Evolutionary conservation across 768 basidiomycete genomes (phyloP).

Genomic region (Pholiota microspora): DNA sequence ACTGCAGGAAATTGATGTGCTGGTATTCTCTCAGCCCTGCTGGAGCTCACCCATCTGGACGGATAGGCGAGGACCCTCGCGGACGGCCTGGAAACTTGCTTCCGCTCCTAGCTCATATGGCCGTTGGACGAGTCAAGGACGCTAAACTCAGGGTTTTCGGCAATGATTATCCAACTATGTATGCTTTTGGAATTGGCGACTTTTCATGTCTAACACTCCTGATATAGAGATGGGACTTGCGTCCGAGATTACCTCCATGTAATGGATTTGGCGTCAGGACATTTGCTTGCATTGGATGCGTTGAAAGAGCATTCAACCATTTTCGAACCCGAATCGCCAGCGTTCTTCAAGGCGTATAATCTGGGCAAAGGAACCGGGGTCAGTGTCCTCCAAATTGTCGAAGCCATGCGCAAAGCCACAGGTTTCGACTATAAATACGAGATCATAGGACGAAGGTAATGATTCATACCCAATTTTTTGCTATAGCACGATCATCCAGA

Average conservation of each 20-base stretch:
- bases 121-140: slow-evolving; percentile 81
- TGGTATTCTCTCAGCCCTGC: slow-evolving; percentile 63
- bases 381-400: slow-evolving; percentile 91
- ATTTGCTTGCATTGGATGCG: slow-evolving; percentile 87
- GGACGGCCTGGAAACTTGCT: slow-evolving; percentile 94
- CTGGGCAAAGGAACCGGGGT: slow-evolving; percentile 91
- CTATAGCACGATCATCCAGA: neutral
- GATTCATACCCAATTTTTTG: slow-evolving; percentile 7
- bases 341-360: slow-evolving; percentile 91
- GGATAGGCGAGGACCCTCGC: slow-evolving; percentile 94
- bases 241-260: slow-evolving; percentile 96
- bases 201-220: slow-evolving; percentile 7
- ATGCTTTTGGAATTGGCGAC: slow-evolving; percentile 23
- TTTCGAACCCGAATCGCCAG: slow-evolving; percentile 55
- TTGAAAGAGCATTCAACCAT: slow-evolving; percentile 57
- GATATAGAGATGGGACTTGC: slow-evolving; percentile 85
- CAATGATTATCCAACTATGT: slow-evolving; percentile 95
- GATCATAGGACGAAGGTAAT: slow-evolving; percentile 87
- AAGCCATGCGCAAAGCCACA: slow-evolving; percentile 91
- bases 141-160: slow-evolving; percentile 82
- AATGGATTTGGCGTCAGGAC: slow-evolving; percentile 92
- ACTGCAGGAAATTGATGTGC: neutral
- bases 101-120: slow-evolving; percentile 93
- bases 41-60: slow-evolving; percentile 95
- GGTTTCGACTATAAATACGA: slow-evolving; percentile 88